Evolutionary conservation across 257 asterid genomes (phyloP).

Genomic region (Solanum bulbocastanum): DNA sequence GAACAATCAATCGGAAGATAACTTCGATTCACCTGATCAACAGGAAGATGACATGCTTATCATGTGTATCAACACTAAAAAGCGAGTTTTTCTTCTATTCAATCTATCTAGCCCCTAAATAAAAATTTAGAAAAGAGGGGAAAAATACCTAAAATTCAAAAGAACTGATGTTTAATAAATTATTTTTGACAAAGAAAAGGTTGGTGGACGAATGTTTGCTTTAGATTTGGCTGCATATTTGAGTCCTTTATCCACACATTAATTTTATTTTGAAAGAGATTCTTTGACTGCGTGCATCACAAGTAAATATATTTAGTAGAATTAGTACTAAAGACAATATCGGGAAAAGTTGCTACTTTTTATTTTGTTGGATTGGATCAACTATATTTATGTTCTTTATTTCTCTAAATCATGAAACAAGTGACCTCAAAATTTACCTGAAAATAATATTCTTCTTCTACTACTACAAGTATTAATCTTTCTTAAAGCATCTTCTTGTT

Average conservation of each 20-base stretch:
- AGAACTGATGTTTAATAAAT: not conserved
- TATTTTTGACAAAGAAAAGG: not conserved
- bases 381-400: not conserved
- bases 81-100: not conserved
- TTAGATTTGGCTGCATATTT: not conserved
- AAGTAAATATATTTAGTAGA: not conserved
- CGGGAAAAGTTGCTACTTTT: slow-evolving; percentile 1
- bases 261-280: not conserved
- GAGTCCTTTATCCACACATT: slow-evolving; percentile 8
- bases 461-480: not conserved
- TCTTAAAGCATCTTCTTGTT: not conserved
- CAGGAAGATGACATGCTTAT: not conserved
- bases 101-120: too few species aligned
- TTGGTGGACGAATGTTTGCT: not conserved
- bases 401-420: slow-evolving; percentile 6
- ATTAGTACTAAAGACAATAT: not conserved
- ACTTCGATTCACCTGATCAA: not conserved
- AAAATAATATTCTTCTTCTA: not conserved
- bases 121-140: not conserved
- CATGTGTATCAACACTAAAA: not conserved
- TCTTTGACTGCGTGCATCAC: not conserved
- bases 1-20: not conserved
- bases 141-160: not conserved
- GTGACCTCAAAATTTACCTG: not conserved
- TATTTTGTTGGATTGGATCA: slow-evolving; percentile 11